phyloP scores from a whole-genome alignment of 345 rosid species.

The Eucalyptus marginata region DNA sequence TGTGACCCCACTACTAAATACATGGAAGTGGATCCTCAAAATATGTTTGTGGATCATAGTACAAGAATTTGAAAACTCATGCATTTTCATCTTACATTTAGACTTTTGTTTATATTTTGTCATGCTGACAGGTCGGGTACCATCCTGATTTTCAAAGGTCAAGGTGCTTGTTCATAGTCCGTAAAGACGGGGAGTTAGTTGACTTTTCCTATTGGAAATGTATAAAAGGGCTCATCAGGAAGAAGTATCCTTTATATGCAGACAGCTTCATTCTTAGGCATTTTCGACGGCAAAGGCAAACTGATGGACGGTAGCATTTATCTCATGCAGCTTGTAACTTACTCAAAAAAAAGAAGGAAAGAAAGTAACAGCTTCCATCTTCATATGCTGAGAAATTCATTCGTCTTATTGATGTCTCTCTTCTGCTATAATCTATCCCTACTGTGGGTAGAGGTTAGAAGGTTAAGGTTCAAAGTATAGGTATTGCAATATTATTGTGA shows the following conservation, averaged over 20 bases:
- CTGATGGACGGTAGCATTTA: conserved; percentile 23
- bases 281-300: conserved; percentile 50
- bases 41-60: neutral
- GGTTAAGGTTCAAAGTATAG: neutral
- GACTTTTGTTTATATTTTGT: neutral
- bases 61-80: neutral
- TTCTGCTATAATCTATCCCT: neutral
- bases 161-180: conserved; percentile 75
- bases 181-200: conserved; percentile 59
- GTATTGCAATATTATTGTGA: neutral
- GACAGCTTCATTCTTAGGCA: conserved; percentile 87
- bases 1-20: neutral
- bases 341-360: neutral
- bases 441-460: neutral
- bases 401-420: neutral
- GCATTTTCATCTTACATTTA: neutral
- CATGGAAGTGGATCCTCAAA: neutral
- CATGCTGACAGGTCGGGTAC: conserved; percentile 50
- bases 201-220: conserved; percentile 99
- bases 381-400: neutral
- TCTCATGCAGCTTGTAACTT: neutral
- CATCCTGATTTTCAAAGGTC: conserved; percentile 82
- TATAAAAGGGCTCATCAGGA: conserved; percentile 81
- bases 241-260: conserved; percentile 83
- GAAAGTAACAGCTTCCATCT: neutral